Conservation (phyloP, 2,329 filamentous ascomycete genomes). For the Pseudogymnoascus verrucosus region DNA sequence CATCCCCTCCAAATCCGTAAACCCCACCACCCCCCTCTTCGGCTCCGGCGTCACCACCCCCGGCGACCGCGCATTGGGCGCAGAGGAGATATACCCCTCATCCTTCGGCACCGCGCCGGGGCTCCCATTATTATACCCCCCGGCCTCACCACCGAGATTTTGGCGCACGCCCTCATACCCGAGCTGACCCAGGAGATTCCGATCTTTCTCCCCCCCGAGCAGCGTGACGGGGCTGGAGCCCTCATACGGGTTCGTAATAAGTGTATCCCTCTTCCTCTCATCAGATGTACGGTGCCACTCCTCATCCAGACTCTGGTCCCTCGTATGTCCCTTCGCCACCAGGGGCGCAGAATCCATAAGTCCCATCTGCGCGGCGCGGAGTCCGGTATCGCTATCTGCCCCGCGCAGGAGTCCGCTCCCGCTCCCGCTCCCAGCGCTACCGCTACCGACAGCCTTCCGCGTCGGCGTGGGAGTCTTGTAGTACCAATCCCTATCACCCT, state of each 20-base stretch:
- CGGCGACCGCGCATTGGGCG: conserved; percentile 44
- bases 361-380: conserved; percentile 20
- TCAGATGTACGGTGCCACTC: conserved; percentile 56
- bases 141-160: conserved; percentile 32
- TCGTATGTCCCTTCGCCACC: conserved; percentile 46
- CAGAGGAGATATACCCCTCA: conserved; percentile 85
- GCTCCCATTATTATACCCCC: conserved; percentile 35
- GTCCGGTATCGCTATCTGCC: conserved; percentile 19
- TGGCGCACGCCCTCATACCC: conserved; percentile 30
- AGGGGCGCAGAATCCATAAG: conserved; percentile 27
- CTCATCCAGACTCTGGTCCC: conserved; percentile 51
- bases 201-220: conserved; percentile 27
- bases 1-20: conserved; percentile 42
- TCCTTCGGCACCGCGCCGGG: conserved; percentile 58
- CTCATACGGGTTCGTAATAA: conserved; percentile 61
- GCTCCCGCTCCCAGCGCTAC: conserved; percentile 19
- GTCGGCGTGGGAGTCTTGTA: conserved; percentile 46
- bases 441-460: background rate
- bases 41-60: conserved; percentile 39
- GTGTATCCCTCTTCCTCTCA: conserved; percentile 57
- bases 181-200: conserved; percentile 37
- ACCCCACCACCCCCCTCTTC: conserved; percentile 36
- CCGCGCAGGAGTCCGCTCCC: conserved; percentile 18
- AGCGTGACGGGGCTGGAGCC: conserved; percentile 52
- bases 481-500: conserved; percentile 38